phyloP scores from a whole-genome alignment of 2,329 filamentous ascomycete genomes.

The Microthyrium microscopicum region DNA sequence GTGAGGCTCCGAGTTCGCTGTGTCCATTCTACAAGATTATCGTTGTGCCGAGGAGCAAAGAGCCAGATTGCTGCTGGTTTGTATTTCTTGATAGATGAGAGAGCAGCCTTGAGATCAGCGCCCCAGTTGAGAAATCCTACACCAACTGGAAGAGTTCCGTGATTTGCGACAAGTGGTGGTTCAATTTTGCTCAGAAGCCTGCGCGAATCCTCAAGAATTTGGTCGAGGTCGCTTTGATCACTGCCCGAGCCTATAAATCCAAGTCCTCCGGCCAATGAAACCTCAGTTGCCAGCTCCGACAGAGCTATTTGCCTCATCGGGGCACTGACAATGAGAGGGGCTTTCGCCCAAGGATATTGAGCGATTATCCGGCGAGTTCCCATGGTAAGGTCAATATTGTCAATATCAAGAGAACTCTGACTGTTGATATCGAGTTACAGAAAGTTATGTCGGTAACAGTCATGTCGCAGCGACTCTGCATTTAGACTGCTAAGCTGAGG shows the following conservation, averaged over 20 bases:
- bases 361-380: too few species aligned
- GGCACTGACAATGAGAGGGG: slow-evolving; percentile 43
- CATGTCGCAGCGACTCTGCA: too few species aligned
- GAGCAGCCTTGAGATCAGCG: slow-evolving; percentile 24
- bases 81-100: slow-evolving; percentile 36
- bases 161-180: slow-evolving; percentile 10
- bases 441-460: too few species aligned
- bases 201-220: slow-evolving; percentile 15
- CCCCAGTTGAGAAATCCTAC: slow-evolving; percentile 46
- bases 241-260: slow-evolving; percentile 30
- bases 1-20: slow-evolving; percentile 16
- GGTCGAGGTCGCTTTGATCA: slow-evolving; percentile 20
- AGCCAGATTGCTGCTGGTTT: slow-evolving; percentile 48
- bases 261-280: slow-evolving; percentile 37
- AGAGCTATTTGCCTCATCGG: slow-evolving; percentile 52
- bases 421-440: too few species aligned
- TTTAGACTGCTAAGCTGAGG: too few species aligned
- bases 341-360: slow-evolving; percentile 41
- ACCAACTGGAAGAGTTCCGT: slow-evolving; percentile 31
- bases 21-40: slow-evolving; percentile 20
- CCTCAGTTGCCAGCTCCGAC: slow-evolving; percentile 39
- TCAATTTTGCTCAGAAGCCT: slow-evolving; percentile 13
- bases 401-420: too few species aligned
- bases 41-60: slow-evolving; percentile 38
- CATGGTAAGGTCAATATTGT: too few species aligned